Base-by-base conservation (phyloP, 371 early-diverging fungal genomes). In the Smittium culicis region DNA sequence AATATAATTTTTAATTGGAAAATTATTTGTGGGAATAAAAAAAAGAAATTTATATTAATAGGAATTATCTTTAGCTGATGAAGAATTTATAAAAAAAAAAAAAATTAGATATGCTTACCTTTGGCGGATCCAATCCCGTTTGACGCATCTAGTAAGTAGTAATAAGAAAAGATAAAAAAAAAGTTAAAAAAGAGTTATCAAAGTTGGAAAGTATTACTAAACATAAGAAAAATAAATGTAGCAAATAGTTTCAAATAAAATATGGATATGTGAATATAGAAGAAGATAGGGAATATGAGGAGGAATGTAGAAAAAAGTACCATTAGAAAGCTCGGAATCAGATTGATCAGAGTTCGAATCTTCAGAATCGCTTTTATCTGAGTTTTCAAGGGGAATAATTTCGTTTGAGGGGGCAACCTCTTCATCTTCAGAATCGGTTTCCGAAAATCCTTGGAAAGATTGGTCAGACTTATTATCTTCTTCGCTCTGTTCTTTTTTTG, bases 71-170 rank as follows among this genome's bases (percentile, higher is more conserved):
- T n/a, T n/a, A n/a, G n/a, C n/a, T n/a, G n/a, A n/a, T n/a, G n/a
- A n/a, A n/a, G n/a, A n/a, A n/a, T n/a, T n/a, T 54, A 54, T 17
- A 54, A 17, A 17, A 17, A 17, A 54, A 54, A 54, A 54, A 54
- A 54, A 54, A 54, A 54, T 17, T 17, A n/a, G 17, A 17, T 54
- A 54, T 54, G 17, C 54, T n/a, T 54, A 59, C 60, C 60, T 59
- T 59, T 59, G 11, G 16, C 5, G n/a, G 60, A 29, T 16, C 60
- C 31, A 11, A 59, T 59, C n/a, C 35, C 66, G 67, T 68, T 77
- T 71, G 71, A 66, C 54, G 66, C 69, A 71, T 71, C 20, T 69
- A 31, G 31, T 69, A 73, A 56, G n/a, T n/a, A n/a, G n/a, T n/a
- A n/a, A n/a, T n/a, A n/a, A n/a, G n/a, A n/a, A n/a, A n/a, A n/a